phyloP scores from a whole-genome alignment of 805 yeast genomes.

The Saturnispora mendoncae region DNA sequence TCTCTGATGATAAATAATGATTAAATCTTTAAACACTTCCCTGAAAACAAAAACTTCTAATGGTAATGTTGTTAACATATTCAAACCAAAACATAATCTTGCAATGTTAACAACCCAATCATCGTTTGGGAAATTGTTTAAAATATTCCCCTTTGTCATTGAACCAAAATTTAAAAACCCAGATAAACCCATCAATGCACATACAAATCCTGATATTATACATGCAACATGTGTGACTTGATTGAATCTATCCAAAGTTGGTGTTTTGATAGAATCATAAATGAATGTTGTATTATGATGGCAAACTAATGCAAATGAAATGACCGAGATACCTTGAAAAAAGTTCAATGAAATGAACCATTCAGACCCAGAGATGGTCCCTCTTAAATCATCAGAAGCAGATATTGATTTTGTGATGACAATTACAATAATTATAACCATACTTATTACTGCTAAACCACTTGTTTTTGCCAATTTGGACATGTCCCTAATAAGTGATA shows the following conservation, averaged over 20 bases:
- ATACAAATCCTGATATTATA: conserved; percentile 67
- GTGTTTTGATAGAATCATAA: conserved; percentile 70
- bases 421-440: conserved; percentile 67
- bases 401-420: conserved; percentile 70
- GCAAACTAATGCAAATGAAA: conserved; percentile 91
- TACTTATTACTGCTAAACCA: conserved; percentile 76
- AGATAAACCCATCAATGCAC: conserved; percentile 67
- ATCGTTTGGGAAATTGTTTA: conserved; percentile 75
- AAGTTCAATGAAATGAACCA: conserved; percentile 54
- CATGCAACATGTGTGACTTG: conserved; percentile 79
- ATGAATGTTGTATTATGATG: conserved; percentile 91
- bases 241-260: conserved; percentile 68
- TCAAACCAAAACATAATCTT: conserved; percentile 81
- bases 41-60: conserved; percentile 84
- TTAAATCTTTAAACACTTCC: conserved; percentile 70
- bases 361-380: conserved; percentile 35
- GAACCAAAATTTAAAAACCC: conserved; percentile 73
- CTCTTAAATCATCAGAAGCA: conserved; percentile 39
- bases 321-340: conserved; percentile 88
- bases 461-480: conserved; percentile 81
- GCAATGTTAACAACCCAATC: conserved; percentile 78
- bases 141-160: conserved; percentile 74
- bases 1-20: conserved; percentile 23
- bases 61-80: conserved; percentile 89
- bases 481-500: conserved; percentile 72